These are phyloP conservation scores for Pyronema omphalodes DNA, from an alignment of 495 filamentous ascomycete genomes.

Conservation along the genomic window DNA sequence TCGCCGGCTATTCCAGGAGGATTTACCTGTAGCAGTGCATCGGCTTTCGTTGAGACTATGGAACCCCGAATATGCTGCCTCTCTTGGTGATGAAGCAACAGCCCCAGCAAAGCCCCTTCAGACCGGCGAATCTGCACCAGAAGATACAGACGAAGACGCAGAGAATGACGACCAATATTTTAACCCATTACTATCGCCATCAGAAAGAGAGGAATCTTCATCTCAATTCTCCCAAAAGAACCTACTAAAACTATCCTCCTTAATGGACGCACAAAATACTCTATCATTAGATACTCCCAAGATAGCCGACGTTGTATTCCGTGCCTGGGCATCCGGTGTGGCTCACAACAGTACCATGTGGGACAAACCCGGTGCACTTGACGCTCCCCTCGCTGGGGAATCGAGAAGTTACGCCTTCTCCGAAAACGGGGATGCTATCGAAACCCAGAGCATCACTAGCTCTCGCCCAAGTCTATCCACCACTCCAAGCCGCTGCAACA, in stretches of 20 bases:
- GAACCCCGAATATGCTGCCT: constrained; percentile 64
- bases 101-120: constrained; percentile 8
- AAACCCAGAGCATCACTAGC: constrained; percentile 28
- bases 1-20: constrained; percentile 86
- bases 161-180: constrained; percentile 25
- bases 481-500: constrained; percentile 28
- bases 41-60: constrained; percentile 74
- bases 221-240: constrained; percentile 20
- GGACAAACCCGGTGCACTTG: constrained; percentile 45
- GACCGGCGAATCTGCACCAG: constrained; percentile 7
- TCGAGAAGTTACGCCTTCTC: constrained; percentile 39
- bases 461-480: constrained; percentile 32
- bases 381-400: constrained; percentile 32
- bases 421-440: constrained; percentile 27
- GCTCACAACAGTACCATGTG: constrained; percentile 28
- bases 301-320: constrained; percentile 67
- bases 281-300: constrained; percentile 71
- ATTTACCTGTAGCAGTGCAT: constrained; percentile 89
- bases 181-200: constrained; percentile 16
- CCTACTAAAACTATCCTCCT: constrained; percentile 37
- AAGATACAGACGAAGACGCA: constrained; percentile 25
- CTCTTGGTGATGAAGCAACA: constrained; percentile 13
- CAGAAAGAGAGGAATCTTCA: constrained; percentile 14
- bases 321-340: constrained; percentile 59
- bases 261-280: constrained; percentile 68